These are phyloP conservation scores for Colletotrichum echinochloae DNA, from an alignment of 2,329 filamentous ascomycete species.

Conservation along the genomic window DNA sequence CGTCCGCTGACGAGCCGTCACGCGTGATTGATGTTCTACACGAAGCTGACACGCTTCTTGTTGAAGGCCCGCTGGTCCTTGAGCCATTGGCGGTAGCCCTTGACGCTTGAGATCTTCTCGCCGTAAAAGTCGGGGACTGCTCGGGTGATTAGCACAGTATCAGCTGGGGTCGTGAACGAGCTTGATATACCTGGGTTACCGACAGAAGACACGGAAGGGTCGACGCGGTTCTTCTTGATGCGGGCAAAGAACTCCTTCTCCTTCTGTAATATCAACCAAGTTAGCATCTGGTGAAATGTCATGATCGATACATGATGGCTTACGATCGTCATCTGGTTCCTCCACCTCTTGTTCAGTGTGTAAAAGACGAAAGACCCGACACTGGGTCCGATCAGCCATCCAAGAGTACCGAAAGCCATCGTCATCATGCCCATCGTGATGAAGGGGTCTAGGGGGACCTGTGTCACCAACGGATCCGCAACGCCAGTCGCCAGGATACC, in stretches of 20 bases:
- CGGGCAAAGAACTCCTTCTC: constrained; percentile 93
- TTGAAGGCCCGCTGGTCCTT: constrained; percentile 98
- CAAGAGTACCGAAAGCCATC: constrained; percentile 79
- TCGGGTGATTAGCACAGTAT: neutral
- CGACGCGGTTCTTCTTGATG: constrained; percentile 92
- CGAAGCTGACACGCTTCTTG: constrained; percentile 81
- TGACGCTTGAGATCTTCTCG: constrained; percentile 95
- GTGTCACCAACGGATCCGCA: constrained; percentile 76
- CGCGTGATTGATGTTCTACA: constrained; percentile 54
- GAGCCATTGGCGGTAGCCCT: constrained; percentile 92
- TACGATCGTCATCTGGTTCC: constrained; percentile 77
- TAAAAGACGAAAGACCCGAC: constrained; percentile 86
- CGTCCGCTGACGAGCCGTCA: constrained; percentile 1
- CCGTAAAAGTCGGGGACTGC: constrained; percentile 95
- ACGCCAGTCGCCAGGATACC: constrained; percentile 77
- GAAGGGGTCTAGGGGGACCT: constrained; percentile 88
- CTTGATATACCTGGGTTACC: constrained; percentile 77
- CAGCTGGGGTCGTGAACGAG: neutral
- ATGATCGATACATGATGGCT: constrained; percentile 47
- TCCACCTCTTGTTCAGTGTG: constrained; percentile 76
- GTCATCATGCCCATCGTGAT: constrained; percentile 86
- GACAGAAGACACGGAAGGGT: constrained; percentile 88
- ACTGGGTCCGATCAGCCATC: constrained; percentile 89
- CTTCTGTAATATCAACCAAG: constrained; percentile 67
- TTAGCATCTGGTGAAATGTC: constrained; percentile 13